Conservation (phyloP, 2,329 filamentous ascomycete species). For the Arthrobotrys conoides region DNA sequence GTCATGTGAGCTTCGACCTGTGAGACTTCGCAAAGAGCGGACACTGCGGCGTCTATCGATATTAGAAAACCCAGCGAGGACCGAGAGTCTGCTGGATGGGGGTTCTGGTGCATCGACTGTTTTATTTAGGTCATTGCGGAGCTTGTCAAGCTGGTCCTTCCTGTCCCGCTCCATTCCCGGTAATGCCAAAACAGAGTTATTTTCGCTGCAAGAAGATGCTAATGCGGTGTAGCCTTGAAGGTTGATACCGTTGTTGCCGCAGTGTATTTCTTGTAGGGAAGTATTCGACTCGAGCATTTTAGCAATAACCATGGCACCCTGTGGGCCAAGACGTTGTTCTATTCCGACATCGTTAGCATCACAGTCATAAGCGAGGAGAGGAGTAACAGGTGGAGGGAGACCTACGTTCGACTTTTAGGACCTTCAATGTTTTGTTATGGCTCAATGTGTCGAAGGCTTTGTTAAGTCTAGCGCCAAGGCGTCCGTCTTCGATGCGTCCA, state of each 20-base stretch:
- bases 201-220: constrained; percentile 78
- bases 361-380: neutral
- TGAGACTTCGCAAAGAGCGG: constrained; percentile 54
- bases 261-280: constrained; percentile 76
- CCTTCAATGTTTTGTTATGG: constrained; percentile 74
- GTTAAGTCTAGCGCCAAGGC: constrained; percentile 78
- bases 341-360: constrained; percentile 31
- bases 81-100: constrained; percentile 43
- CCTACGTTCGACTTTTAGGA: constrained; percentile 74
- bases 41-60: constrained; percentile 52
- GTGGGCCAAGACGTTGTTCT: constrained; percentile 77
- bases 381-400: neutral
- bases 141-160: constrained; percentile 72
- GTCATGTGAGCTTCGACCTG: constrained; percentile 53
- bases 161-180: constrained; percentile 76
- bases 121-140: constrained; percentile 63
- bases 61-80: constrained; percentile 36
- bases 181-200: constrained; percentile 75
- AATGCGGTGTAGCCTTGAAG: constrained; percentile 79
- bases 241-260: constrained; percentile 80
- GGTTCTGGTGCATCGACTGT: constrained; percentile 51
- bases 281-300: constrained; percentile 77
- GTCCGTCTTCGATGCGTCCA: constrained; percentile 78
- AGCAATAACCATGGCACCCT: constrained; percentile 78
- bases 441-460: constrained; percentile 76